phyloP scores from a whole-genome alignment of 441 rosid species.

The Erodium trifolium region DNA sequence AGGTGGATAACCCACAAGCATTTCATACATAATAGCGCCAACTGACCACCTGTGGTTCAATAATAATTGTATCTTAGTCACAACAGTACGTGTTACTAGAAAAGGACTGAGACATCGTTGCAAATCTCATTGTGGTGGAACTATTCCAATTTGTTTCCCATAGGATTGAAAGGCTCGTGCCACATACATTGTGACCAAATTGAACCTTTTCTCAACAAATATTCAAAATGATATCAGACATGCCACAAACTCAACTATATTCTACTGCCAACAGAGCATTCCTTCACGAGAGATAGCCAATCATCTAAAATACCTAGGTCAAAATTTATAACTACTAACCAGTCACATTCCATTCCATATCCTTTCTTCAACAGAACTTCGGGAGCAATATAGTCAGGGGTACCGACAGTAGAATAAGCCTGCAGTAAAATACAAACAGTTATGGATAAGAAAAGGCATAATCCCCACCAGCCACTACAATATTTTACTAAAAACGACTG shows the following conservation, averaged over 20 bases:
- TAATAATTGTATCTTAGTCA: slow-evolving; percentile 14
- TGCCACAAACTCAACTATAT: slow-evolving; percentile 10
- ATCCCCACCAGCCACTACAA: neutral
- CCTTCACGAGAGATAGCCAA: neutral
- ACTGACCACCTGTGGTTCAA: slow-evolving; percentile 18
- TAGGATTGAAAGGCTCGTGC: slow-evolving; percentile 7
- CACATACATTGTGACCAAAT: neutral
- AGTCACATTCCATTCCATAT: slow-evolving; percentile 98
- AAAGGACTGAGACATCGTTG: slow-evolving; percentile 1
- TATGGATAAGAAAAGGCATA: neutral
- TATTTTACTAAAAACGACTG: neutral
- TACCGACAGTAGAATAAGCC: slow-evolving; percentile 98
- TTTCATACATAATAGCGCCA: slow-evolving; percentile 91
- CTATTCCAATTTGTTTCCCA: neutral
- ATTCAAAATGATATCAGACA: neutral
- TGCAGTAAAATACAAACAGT: slow-evolving; percentile 16
- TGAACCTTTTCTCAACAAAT: slow-evolving; percentile 2
- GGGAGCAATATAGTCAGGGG: slow-evolving; percentile 95
- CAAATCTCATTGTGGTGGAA: slow-evolving; percentile 4
- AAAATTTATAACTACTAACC: slow-evolving; percentile 39
- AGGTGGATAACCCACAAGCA: slow-evolving; percentile 29
- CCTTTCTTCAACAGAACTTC: slow-evolving; percentile 95
- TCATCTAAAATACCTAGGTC: neutral
- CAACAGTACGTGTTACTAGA: slow-evolving; percentile 11
- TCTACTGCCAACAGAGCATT: neutral